Base-by-base conservation (phyloP, 176 grass and related monocot genomes). In the Oryza glumipatula region DNA sequence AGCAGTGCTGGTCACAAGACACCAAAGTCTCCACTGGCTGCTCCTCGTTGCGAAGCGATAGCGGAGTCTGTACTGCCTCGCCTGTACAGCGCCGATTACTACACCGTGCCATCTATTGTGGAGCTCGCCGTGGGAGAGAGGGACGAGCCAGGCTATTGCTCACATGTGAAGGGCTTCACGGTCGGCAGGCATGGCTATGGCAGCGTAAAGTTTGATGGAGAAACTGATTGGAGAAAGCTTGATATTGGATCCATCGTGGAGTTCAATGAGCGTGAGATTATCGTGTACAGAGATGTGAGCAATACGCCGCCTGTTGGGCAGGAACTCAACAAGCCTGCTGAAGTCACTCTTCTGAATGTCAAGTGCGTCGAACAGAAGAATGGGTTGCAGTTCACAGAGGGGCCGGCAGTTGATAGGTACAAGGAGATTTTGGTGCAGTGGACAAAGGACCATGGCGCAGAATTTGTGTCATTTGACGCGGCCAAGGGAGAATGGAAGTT, bases 291-390 rank as follows among this genome's bases (percentile, higher is more conserved):
- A 47, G 87, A 94, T 16, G 85, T 92, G 67, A 89, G 72, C 84
- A 92, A 92, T 85, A 90, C 81, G 68, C 93, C 90, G 1, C 51
- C 80, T 11, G 44, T 90, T 10, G 90, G 92, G 26, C 69, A 88
- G 63, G 87, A 86, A n/a, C 82, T 94, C 39, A 94, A 94, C 73
- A 94, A 92, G 76, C 85, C 90, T 30, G 93, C 89, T 21, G 87
- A 94, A 78, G 85, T 94, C 63, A 85, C 78, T 9, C 87, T 94
- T 41, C 81, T 94, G 52, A 89, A 92, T 67, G 77, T 94, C 28
- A 94, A 88, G 17, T 92, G 87, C 45, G 41, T 88, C 21, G 68
- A 94, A 45, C 83, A 87, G 80, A 92, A 92, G 81, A 90, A 84
- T 21, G 87, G 89, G 33, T 66, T 89, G 81, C 83, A 84, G 32